These are phyloP conservation scores for Mollisia scopiformis DNA, from an alignment of 2,329 filamentous ascomycete species.

Conservation along the genomic window DNA sequence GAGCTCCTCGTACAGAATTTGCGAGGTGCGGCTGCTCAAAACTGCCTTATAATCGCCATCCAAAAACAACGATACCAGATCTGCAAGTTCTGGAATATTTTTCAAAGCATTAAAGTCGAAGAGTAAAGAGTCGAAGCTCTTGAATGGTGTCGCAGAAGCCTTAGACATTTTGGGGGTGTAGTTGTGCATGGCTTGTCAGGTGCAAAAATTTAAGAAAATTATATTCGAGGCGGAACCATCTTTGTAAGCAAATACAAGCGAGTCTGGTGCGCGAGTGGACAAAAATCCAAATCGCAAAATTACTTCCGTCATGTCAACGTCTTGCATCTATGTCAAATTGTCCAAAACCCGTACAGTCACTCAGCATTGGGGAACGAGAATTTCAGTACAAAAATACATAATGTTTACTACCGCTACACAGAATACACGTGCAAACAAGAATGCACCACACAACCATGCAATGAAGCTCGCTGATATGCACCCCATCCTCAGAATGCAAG, in stretches of 20 bases:
- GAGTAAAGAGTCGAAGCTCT: constrained; percentile 29
- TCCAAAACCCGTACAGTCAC: background rate
- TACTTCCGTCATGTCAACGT: background rate
- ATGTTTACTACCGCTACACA: background rate
- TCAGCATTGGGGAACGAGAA: constrained; percentile 3
- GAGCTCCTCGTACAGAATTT: constrained; percentile 30
- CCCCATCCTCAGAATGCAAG: constrained; percentile 9
- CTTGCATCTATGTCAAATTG: background rate
- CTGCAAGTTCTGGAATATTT: constrained; percentile 28
- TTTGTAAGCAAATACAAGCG: constrained; percentile 16
- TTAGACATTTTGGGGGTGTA: background rate
- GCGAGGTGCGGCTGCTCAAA: constrained; percentile 30
- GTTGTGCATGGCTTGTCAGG: background rate
- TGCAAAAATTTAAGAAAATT: background rate
- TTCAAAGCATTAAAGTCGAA: constrained; percentile 34
- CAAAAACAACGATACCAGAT: constrained; percentile 29
- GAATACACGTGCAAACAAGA: background rate
- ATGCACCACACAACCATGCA: background rate
- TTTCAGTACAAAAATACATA: constrained; percentile 1
- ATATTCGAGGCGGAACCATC: background rate
- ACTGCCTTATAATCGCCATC: constrained; percentile 36
- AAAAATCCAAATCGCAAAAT: too few species aligned
- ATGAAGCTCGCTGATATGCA: constrained; percentile 19
- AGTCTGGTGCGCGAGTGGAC: too few species aligned
- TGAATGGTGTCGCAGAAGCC: background rate